Conservation (phyloP, 139 green algal genomes). For the Micractinium conductrix region DNA sequence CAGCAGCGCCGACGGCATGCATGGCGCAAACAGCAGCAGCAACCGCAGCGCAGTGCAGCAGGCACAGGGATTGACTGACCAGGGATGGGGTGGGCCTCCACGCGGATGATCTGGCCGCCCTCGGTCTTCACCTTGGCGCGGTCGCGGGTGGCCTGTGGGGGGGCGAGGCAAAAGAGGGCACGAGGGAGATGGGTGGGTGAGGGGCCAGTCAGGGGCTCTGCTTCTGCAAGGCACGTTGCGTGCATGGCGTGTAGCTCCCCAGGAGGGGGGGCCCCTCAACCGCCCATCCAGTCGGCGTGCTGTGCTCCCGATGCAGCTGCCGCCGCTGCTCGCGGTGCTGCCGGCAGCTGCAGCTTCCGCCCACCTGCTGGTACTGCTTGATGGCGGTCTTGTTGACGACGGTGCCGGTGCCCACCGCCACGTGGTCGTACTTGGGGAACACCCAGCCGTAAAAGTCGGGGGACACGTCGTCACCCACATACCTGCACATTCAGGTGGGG, state of each 20-base stretch:
- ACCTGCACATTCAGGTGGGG: constrained; percentile 47
- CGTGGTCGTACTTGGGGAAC: constrained; percentile 99
- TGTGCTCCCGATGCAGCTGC: too few species aligned
- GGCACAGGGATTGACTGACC: background rate
- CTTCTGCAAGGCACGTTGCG: too few species aligned
- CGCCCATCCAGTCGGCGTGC: too few species aligned
- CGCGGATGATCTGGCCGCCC: constrained; percentile 97
- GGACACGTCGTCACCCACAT: constrained; percentile 99
- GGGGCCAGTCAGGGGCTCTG: too few species aligned
- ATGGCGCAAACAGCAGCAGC: background rate
- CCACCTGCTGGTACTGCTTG: constrained; percentile 99
- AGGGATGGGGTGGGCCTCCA: constrained; percentile 75
- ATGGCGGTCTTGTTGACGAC: constrained; percentile 99
- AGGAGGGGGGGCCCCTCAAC: too few species aligned
- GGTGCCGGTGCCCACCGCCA: constrained; percentile 98
- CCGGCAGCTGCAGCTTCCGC: too few species aligned
- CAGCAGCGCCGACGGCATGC: background rate
- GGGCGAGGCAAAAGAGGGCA: too few species aligned
- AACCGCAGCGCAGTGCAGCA: background rate
- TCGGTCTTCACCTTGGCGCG: constrained; percentile 90
- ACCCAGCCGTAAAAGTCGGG: constrained; percentile 99
- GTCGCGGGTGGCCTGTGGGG: constrained; percentile 84
- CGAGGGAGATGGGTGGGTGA: too few species aligned
- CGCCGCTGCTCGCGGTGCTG: too few species aligned
- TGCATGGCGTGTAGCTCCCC: too few species aligned